Conservation (phyloP, 2,329 filamentous ascomycete genomes). For the Paecilomyces formosus region DNA sequence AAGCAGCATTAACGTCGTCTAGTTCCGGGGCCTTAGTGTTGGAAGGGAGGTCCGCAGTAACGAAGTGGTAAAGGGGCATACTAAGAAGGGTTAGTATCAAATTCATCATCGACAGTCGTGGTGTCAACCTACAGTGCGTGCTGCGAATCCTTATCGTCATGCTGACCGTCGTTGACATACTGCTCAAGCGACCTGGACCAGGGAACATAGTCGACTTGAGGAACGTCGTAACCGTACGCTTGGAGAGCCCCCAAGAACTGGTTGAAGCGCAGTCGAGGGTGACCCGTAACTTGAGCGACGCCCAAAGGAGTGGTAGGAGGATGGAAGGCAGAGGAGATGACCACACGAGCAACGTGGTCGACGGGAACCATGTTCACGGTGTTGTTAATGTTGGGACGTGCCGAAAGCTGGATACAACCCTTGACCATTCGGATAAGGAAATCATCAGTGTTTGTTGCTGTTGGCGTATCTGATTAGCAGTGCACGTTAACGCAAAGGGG, state of each 20-base stretch:
- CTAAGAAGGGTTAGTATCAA: slow-evolving; percentile 13
- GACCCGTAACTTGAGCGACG: slow-evolving; percentile 71
- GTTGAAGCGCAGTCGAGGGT: slow-evolving; percentile 71
- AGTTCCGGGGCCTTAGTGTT: slow-evolving; percentile 66
- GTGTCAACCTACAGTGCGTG: slow-evolving; percentile 51
- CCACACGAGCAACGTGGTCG: slow-evolving; percentile 71
- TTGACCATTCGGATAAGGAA: slow-evolving; percentile 83
- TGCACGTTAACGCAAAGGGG: background rate
- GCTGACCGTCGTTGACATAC: slow-evolving; percentile 54
- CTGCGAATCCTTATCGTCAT: slow-evolving; percentile 53
- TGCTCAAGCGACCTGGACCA: slow-evolving; percentile 63
- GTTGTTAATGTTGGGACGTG: slow-evolving; percentile 71
- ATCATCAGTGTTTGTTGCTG: slow-evolving; percentile 68
- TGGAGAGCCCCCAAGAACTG: slow-evolving; percentile 65
- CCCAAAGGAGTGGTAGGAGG: slow-evolving; percentile 48
- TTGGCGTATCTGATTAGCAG: background rate
- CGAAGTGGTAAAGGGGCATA: slow-evolving; percentile 68
- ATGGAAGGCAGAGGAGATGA: slow-evolving; percentile 65
- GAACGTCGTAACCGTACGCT: slow-evolving; percentile 64
- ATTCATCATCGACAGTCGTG: background rate
- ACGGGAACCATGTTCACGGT: slow-evolving; percentile 87
- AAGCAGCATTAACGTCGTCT: slow-evolving; percentile 62
- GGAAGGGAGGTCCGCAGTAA: slow-evolving; percentile 60
- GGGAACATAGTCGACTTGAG: slow-evolving; percentile 57
- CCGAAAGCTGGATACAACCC: slow-evolving; percentile 72